Base-by-base conservation (phyloP, 768 basidiomycete species). In the Antrodiella citrinella region DNA sequence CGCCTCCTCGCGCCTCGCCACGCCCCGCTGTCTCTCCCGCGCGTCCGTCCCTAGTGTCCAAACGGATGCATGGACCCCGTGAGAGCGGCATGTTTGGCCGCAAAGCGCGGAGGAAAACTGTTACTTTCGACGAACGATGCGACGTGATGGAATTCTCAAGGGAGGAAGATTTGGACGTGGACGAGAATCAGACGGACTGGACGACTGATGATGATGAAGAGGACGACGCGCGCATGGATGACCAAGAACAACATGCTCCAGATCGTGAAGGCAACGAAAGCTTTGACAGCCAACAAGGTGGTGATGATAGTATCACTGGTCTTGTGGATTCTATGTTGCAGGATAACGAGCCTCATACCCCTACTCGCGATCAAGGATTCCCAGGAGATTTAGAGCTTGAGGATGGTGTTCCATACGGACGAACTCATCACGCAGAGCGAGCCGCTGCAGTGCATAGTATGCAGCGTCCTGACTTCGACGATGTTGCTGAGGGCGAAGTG, bases 131-230 rank as follows among this genome's bases (percentile, higher is more conserved):
- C 62, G 84, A 87, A 54, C 75, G 80, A 10, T 87, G 85, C 56
- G 89, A 92, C 53, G 88, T 93, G 10, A 65, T 91, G 24, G 88
- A 91, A 60, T 90, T 88, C 61, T 83, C 87, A 50, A 68, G 74
- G 18, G 84, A 78, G 11, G 76, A 86, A 46, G 72, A 71, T 43
- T 9, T 43, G 38, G 55, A 54, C 19, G 4, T 60, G 30, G 69
- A 73, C 19, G 71, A 71, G 47, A 70, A 77, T 50, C 69, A 74
- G 2, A 78, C 78, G 45, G 62, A 70, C 59, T 72, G 68, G 22
- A 71, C 70, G 18, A 62, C 61, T 21, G 60, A 64, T 30, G 64
- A 62, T 41, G 62, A 63, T 13, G 61, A 56, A 5, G 55, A 55
- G 18, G 44, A 35, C 19, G 55, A 56, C 18, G 52, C 51, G 15